phyloP scores from a whole-genome alignment of 164 flowering plant species.

The Magnolia officinalis region DNA sequence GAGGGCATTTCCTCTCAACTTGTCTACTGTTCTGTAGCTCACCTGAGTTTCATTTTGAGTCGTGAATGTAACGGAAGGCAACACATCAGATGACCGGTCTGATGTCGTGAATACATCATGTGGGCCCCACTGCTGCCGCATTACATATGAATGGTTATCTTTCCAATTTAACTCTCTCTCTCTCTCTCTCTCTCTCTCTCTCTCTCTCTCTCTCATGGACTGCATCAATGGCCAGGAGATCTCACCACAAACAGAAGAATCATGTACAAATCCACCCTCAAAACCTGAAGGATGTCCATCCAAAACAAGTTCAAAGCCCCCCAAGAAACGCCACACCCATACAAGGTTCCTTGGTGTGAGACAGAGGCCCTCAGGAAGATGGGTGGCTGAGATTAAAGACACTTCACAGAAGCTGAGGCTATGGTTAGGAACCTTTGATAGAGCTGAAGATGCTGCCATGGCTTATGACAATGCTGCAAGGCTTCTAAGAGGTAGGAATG shows the following conservation, averaged over 20 bases:
- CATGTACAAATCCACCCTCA: not conserved
- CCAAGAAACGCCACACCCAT: not conserved
- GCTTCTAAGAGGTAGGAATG: slow-evolving; percentile 51
- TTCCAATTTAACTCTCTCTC: not conserved
- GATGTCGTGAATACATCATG: no score
- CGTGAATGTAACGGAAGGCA: not conserved
- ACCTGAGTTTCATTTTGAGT: no score
- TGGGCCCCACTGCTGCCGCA: not conserved
- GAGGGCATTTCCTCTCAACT: not conserved
- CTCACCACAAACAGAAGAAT: not conserved
- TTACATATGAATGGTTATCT: not conserved
- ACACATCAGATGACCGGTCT: not conserved
- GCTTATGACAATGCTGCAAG: slow-evolving; percentile 57
- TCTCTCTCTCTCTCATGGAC: not conserved
- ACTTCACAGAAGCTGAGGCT: slow-evolving; percentile 51
- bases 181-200: not conserved
- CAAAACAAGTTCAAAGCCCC: slow-evolving; percentile 3
- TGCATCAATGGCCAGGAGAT: not conserved
- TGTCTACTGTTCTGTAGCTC: no score
- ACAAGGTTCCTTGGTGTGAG: slow-evolving; percentile 50
- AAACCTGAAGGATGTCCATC: not conserved
- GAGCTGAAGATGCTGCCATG: slow-evolving; percentile 54
- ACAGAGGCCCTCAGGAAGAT: slow-evolving; percentile 65
- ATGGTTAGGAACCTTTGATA: slow-evolving; percentile 59
- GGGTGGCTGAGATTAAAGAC: slow-evolving; percentile 62